Evolutionary conservation across 257 asterid species (phyloP).

Genomic region (Salvia hispanica): DNA sequence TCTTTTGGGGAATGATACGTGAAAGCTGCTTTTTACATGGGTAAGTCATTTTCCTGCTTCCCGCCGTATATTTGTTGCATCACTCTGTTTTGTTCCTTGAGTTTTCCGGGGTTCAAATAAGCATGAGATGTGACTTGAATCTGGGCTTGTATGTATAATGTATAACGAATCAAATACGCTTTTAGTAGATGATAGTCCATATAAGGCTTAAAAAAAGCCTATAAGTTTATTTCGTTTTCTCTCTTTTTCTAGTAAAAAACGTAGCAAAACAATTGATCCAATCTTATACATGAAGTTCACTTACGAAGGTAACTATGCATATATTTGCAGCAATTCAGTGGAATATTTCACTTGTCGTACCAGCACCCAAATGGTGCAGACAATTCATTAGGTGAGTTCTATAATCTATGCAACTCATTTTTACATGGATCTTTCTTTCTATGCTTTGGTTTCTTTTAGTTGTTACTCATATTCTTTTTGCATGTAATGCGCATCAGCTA

Average conservation of each 20-base stretch:
- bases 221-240: constrained; percentile 47
- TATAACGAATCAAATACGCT: constrained; percentile 73
- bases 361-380: constrained; percentile 47
- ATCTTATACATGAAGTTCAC: constrained; percentile 19
- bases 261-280: not conserved
- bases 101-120: not conserved
- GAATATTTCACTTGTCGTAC: constrained; percentile 67
- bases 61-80: not conserved
- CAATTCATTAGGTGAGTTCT: constrained; percentile 69
- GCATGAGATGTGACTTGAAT: not conserved
- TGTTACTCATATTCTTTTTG: constrained; percentile 22
- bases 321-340: constrained; percentile 60
- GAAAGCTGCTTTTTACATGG: constrained; percentile 71
- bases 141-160: not conserved
- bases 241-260: constrained; percentile 16
- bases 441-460: constrained; percentile 8
- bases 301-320: constrained; percentile 21
- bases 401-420: constrained; percentile 11
- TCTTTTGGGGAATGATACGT: constrained; percentile 60
- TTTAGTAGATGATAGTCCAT: constrained; percentile 81
- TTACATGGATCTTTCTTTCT: not conserved
- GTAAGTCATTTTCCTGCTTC: constrained; percentile 41
- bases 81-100: not conserved
- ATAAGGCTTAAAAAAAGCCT: constrained; percentile 76
- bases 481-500: not conserved